A percentile compares a stretch with the other conserved stretches of the same genome.
phyloP scores from a whole-genome alignment of 371 early-diverging fungal genomes.

The Mucor plumbeus region DNA sequence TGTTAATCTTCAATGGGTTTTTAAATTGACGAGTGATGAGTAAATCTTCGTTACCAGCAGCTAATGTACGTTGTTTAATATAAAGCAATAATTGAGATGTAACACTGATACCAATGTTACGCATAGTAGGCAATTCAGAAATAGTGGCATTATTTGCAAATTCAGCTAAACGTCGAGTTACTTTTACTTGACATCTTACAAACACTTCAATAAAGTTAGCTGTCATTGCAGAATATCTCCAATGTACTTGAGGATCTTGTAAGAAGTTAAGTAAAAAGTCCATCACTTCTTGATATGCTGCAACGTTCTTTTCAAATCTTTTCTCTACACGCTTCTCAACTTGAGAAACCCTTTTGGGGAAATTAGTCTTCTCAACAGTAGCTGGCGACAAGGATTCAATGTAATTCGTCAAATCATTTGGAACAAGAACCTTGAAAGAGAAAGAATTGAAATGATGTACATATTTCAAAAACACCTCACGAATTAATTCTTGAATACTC shows the following conservation, averaged over 20 bases:
- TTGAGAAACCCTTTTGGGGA: slow-evolving; percentile 32
- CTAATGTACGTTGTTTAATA: slow-evolving; percentile 65
- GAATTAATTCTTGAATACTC: slow-evolving; percentile 74
- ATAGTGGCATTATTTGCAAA: slow-evolving; percentile 64
- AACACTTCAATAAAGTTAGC: slow-evolving; percentile 76
- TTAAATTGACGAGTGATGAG: slow-evolving; percentile 35
- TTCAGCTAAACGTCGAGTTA: slow-evolving; percentile 56
- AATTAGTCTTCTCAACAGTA: neutral
- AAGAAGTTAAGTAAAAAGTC: slow-evolving; percentile 49
- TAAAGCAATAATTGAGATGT: slow-evolving; percentile 58
- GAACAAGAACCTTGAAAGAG: slow-evolving; percentile 44
- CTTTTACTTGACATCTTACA: slow-evolving; percentile 60
- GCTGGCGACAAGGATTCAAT: neutral
- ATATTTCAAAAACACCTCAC: slow-evolving; percentile 69
- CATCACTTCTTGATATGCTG: slow-evolving; percentile 36
- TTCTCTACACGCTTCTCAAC: slow-evolving; percentile 19
- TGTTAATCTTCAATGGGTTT: slow-evolving; percentile 49
- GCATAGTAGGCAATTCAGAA: slow-evolving; percentile 75
- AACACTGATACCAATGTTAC: slow-evolving; percentile 62
- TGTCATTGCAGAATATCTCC: slow-evolving; percentile 83
- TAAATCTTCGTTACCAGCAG: slow-evolving; percentile 54
- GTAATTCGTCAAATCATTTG: slow-evolving; percentile 17
- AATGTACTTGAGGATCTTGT: slow-evolving; percentile 68
- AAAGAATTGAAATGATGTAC: slow-evolving; percentile 52
- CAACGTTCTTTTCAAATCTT: neutral